These are phyloP conservation scores for Vigna nakashimae DNA, from an alignment of 306 rosid species.

Conservation along the genomic window DNA sequence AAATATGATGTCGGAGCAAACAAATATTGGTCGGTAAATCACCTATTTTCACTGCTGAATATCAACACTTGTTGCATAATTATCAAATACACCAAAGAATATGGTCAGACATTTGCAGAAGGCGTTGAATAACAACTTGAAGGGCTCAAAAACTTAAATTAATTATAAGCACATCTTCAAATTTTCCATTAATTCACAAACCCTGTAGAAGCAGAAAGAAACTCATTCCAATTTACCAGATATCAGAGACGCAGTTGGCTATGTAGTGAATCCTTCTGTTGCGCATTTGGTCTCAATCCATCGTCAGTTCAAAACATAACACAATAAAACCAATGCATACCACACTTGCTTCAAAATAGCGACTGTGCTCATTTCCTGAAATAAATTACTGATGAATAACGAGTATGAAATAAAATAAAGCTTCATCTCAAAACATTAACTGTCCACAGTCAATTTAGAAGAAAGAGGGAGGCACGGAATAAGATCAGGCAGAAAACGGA, in stretches of 20 bases:
- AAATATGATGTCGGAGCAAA: constrained; percentile 30
- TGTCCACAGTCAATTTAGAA: constrained; percentile 1
- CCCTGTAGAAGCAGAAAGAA: constrained; percentile 20
- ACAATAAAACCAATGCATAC: constrained; percentile 33
- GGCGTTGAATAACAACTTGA: constrained; percentile 30
- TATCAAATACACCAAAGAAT: constrained; percentile 22
- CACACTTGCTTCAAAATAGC: constrained; percentile 49
- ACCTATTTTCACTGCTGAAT: constrained; percentile 49
- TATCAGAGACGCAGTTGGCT: constrained; percentile 33
- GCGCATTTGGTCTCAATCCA: constrained; percentile 24
- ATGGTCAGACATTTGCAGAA: constrained; percentile 5
- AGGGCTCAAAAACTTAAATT: constrained; percentile 9
- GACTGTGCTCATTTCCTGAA: constrained; percentile 21
- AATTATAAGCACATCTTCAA: constrained; percentile 14
- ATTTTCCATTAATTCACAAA: constrained; percentile 33
- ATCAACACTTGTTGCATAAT: constrained; percentile 35
- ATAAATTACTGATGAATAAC: constrained; percentile 20
- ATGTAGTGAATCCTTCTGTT: constrained; percentile 36
- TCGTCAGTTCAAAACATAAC: constrained; percentile 17
- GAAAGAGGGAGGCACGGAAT: neutral
- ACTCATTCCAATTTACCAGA: constrained; percentile 44
- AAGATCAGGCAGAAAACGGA: constrained; percentile 1
- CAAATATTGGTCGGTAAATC: constrained; percentile 40
- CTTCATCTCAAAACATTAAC: constrained; percentile 22
- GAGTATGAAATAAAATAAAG: constrained; percentile 29